Percentiles rank a stretch among this genome's conserved stretches.
Evolutionary conservation across 345 rosid genomes (phyloP).

Genomic region (Heritiera littoralis): DNA sequence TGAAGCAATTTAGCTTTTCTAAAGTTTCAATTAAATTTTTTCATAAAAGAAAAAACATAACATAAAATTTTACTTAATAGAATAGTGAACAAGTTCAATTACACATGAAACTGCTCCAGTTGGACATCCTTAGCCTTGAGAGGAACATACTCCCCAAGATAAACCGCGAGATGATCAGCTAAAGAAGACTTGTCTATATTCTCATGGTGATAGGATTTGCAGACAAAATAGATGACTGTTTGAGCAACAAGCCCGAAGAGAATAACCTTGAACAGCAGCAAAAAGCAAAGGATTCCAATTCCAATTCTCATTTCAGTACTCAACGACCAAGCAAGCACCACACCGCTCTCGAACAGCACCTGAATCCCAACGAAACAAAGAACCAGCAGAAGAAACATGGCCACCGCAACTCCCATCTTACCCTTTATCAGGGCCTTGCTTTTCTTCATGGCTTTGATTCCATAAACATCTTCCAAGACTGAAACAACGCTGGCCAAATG

Average conservation of each 20-base stretch:
- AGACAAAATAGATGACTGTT: slow-evolving; percentile 54
- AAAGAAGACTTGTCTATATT: slow-evolving; percentile 39
- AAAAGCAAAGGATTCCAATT: slow-evolving; percentile 35
- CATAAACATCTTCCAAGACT: slow-evolving; percentile 49
- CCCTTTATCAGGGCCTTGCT: slow-evolving; percentile 43
- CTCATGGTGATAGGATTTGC: slow-evolving; percentile 60
- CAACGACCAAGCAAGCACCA: slow-evolving; percentile 8
- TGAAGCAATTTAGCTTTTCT: too few relatives aligned
- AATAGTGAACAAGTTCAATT: background rate
- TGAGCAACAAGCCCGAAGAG: slow-evolving; percentile 45
- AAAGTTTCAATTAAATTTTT: too few relatives aligned
- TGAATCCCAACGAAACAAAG: slow-evolving; percentile 20
- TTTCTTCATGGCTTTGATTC: slow-evolving; percentile 51
- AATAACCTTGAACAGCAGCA: slow-evolving; percentile 33
- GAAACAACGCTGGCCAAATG: slow-evolving; percentile 58
- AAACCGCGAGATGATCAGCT: slow-evolving; percentile 43
- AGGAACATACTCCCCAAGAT: slow-evolving; percentile 41
- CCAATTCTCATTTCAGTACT: slow-evolving; percentile 9
- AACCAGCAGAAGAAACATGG: slow-evolving; percentile 26
- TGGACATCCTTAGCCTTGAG: slow-evolving; percentile 34
- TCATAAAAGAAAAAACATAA: too few relatives aligned
- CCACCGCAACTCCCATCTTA: slow-evolving; percentile 31
- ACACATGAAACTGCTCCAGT: slow-evolving; percentile 27
- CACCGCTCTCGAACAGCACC: slow-evolving; percentile 17
- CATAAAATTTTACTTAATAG: too few relatives aligned